Evolutionary conservation across 1,284 basidiomycete genomes (phyloP), one percentile per base, ranked within the genome.

Genomic region (Sporisorium graminicola): DNA sequence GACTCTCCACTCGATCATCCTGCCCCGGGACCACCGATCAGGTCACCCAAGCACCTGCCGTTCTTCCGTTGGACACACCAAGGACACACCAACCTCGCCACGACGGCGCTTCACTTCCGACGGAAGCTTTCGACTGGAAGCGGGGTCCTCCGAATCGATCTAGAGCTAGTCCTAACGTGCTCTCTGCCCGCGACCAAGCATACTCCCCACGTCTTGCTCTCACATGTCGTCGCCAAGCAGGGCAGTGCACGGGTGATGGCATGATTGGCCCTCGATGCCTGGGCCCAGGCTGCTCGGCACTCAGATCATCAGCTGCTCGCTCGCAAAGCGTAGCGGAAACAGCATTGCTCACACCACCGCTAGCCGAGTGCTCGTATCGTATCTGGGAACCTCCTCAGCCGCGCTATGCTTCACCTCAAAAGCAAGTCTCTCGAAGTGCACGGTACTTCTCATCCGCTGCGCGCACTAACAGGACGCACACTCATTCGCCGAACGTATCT

Each of bases 241-340:
- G 14, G 6, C 24, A 35, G 29, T 31, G 24, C 56, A 49, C 56
- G 49, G 58, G 70, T 67, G 64, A 61, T 74, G 72, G 66, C 54
- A 74, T 74, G 72, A 74, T 65, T 50, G 72, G 65, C 50, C 46
- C 63, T 60, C 58, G 65, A 50, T 66, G 72, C 66, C 72, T 65
- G 56, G 63, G 58, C 51, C 46, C 49, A 47, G 60, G 66, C 35
- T 58, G 66, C 52, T 47, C 66, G 58, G 66, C 62, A 49, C 27
- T 52, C 52, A 44, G 44, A 62, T 62, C 62, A 1, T 46, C 46
- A 40, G 56, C 65, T 44, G 53, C 63, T 65, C 65, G 55, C 24
- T 31, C 58, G 12, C 58, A 47, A 5, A 26, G 47, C 6, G 24
- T 43, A 42, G 40, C 29, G 13, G 62, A 37, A 9, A 35, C 47